These are phyloP conservation scores for Hypoxylon sp. DNA, from an alignment of 2,329 filamentous ascomycete genomes.

Conservation along the genomic window DNA sequence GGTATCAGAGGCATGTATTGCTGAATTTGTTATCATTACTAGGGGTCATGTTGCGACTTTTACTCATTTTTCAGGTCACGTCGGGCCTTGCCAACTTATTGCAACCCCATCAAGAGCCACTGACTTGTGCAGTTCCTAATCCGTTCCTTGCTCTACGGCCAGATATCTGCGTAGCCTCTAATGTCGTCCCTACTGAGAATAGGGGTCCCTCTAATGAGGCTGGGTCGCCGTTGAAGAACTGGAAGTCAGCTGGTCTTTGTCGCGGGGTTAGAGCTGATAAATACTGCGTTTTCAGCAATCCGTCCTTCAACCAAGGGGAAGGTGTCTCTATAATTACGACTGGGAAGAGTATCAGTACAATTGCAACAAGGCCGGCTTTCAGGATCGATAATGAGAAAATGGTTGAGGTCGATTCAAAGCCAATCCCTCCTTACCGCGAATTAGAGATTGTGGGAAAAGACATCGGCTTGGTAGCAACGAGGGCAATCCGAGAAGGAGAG, in stretches of 20 bases:
- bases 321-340: constrained; percentile 53
- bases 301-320: constrained; percentile 46
- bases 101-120: constrained; percentile 7
- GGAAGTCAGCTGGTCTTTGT: constrained; percentile 32
- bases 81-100: constrained; percentile 12
- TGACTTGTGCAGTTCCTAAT: constrained; percentile 22
- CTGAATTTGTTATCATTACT: background rate
- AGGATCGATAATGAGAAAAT: background rate
- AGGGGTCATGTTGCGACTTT: constrained; percentile 9
- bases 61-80: constrained; percentile 15
- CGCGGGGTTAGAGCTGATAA: constrained; percentile 31
- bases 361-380: constrained; percentile 36
- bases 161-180: constrained; percentile 15
- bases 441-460: constrained; percentile 53
- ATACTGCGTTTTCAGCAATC: constrained; percentile 50
- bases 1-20: background rate
- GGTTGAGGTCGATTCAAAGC: background rate
- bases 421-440: constrained; percentile 41
- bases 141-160: background rate
- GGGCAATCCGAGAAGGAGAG: constrained; percentile 49
- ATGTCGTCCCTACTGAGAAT: background rate
- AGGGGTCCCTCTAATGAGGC: background rate
- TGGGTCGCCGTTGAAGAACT: constrained; percentile 5
- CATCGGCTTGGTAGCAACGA: constrained; percentile 52
- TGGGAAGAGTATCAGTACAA: constrained; percentile 38